Conservation (phyloP, 2,329 filamentous ascomycete species). For the Fusarium compactum region DNA sequence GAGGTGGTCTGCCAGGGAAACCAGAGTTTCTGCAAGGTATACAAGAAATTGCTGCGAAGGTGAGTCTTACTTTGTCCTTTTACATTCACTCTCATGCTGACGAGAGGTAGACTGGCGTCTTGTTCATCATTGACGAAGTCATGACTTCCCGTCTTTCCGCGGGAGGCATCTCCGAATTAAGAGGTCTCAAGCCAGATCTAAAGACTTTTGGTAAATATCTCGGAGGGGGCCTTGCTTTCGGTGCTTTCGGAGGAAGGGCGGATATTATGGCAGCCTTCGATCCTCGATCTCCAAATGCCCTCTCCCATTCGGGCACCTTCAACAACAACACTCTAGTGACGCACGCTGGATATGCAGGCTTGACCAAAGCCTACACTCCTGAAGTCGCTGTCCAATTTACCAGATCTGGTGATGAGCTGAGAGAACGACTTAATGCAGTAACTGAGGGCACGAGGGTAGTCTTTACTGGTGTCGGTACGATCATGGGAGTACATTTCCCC, state of each 20-base stretch:
- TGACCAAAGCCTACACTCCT: constrained; percentile 53
- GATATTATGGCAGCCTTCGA: constrained; percentile 71
- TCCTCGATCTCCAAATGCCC: constrained; percentile 55
- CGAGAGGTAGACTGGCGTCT: constrained; percentile 56
- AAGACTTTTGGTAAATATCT: constrained; percentile 75
- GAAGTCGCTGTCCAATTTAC: constrained; percentile 51
- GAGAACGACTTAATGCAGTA: constrained; percentile 48
- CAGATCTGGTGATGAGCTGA: constrained; percentile 48
- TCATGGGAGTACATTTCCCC: constrained; percentile 55
- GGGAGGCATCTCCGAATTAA: constrained; percentile 60
- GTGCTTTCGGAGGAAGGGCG: constrained; percentile 71
- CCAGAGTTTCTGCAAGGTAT: constrained; percentile 65
- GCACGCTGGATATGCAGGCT: constrained; percentile 61
- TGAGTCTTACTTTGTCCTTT: constrained; percentile 10
- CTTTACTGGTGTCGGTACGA: constrained; percentile 54
- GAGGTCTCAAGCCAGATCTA: constrained; percentile 67
- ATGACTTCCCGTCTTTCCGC: constrained; percentile 72
- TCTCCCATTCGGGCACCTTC: constrained; percentile 73
- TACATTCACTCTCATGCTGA: neutral
- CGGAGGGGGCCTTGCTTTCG: constrained; percentile 74
- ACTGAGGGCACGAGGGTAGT: constrained; percentile 53
- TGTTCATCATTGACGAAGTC: constrained; percentile 79
- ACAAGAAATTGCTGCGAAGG: constrained; percentile 59
- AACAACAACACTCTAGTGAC: constrained; percentile 75
- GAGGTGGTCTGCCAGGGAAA: constrained; percentile 66